Evolutionary conservation across 345 rosid species (phyloP), one percentile per base, ranked within the genome.

Genomic region (Dimocarpus longan): DNA sequence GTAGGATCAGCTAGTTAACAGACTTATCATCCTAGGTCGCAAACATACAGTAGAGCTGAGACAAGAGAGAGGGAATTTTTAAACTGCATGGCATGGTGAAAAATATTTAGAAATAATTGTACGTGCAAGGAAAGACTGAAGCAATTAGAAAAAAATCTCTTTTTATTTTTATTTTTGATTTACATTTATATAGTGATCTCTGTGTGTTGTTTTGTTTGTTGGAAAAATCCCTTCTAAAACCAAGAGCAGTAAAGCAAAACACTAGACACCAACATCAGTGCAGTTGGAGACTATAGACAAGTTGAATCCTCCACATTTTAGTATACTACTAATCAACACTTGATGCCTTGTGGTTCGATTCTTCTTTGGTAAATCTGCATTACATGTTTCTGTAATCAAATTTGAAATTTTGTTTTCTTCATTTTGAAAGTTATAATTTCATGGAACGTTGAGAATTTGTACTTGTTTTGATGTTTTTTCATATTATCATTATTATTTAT

Each of bases 141-240:
- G 24, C 16, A 46, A 42, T 66, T 32, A 32, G 37, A 32, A 32
- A 32, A 16, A 4, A 26, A 66, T 1, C 5, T 32, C 37, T 6
- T 32, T 37, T 32, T 15, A 2, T 28, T 37, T 66, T 32, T 66
- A 19, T 50, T 50, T 13, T 50, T 46, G 10, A 46, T 46, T 46
- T 46, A 9, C 50, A 46, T 46, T 65, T 2, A 1, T 12, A 28
- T 32, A 32, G 37, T 32, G 37, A 3, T 2, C 37, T 32, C 37
- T 32, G 3, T 1, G 3, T 32, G 37, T 32, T 32, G 37, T 32
- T 32, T 32, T 32, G 37, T 32, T 32, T 32, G 37, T 32, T 80
- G 91, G 92, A 21, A 89, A 90, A 87, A 68, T 85, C 18, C 62
- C 82, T 69, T 79, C 80, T 5, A 79, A 82, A 76, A 32, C 86